Base-by-base conservation (phyloP, 768 basidiomycete genomes). In the Austroboletus eburneus region DNA sequence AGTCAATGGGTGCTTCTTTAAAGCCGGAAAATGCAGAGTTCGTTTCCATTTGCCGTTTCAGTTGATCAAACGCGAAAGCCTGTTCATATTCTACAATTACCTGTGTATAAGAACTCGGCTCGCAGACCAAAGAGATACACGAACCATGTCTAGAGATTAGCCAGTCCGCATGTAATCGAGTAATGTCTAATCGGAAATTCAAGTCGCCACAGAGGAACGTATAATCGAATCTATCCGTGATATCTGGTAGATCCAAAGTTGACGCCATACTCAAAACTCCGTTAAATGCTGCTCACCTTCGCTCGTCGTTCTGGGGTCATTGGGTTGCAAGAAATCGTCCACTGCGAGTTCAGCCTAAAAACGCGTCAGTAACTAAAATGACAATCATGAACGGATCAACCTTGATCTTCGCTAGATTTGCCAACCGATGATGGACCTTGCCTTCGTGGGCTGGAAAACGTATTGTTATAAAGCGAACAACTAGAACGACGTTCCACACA, bases 161-260 rank as follows among this genome's bases (percentile, higher is more conserved):
- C 92, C 93, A 96, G 65, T 97, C 94, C 4, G 93, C 93, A 59
- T 97, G 94, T 12, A 94, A 68, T 16, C 94, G 78, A 6, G 92
- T 86, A 37, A 96, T 80, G 53, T 94, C 85, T 40, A 96, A 69
- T 27, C 94, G 78, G 60, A 96, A 96, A 65, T 95, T 97, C 39
- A 93, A 77, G 63, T 96, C 94, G 3, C 93, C 94, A 55, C 81
- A 89, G 36, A 94, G 74, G 63, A 95, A 96, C 0, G 87, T 80
- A 50, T 84, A 84, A 62, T 97, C 94, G 57, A 93, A 96, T 55
- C 78, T 81, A 57, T 95, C 91, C 0, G 89, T 91, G 38, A 91
- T 67, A 59, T 95, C 91, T 52, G 30, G 33, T 27, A 49, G 16
- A 22, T 53, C 13, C 42, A 55, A 38, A 55, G 50, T 45, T 38